phyloP scores from a whole-genome alignment of 768 basidiomycete species.

The Agrocybe praecox region DNA sequence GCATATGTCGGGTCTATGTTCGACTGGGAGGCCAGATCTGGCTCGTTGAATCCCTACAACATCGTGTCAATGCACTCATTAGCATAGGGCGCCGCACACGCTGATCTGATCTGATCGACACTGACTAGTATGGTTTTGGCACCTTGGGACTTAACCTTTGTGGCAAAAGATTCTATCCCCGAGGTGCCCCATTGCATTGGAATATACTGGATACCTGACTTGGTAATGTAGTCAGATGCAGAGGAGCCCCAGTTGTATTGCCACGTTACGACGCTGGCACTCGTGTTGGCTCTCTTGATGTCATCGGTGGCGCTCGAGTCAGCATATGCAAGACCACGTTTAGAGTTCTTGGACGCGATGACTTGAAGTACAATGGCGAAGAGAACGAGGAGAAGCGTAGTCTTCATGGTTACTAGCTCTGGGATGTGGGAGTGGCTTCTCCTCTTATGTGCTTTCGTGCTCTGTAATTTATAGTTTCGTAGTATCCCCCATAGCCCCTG shows the following conservation, averaged over 20 bases:
- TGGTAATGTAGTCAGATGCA: constrained; percentile 29
- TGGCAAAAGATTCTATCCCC: constrained; percentile 29
- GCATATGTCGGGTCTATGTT: constrained; percentile 31
- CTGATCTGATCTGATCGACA: not conserved
- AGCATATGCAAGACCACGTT: constrained; percentile 38
- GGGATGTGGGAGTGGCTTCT: not conserved
- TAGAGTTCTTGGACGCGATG: constrained; percentile 31
- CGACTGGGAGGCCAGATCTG: constrained; percentile 33
- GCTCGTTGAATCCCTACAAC: constrained; percentile 37
- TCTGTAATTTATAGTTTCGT: not conserved
- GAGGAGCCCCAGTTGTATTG: constrained; percentile 45
- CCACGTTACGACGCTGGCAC: constrained; percentile 33
- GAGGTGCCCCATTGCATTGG: constrained; percentile 41
- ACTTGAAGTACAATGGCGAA: not conserved
- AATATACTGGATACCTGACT: constrained; percentile 33
- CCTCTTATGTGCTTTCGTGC: not conserved
- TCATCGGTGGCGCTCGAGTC: constrained; percentile 26
- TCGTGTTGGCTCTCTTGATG: constrained; percentile 27
- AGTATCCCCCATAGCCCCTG: not conserved
- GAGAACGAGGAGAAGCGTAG: not conserved
- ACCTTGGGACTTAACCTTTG: constrained; percentile 31
- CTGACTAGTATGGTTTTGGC: constrained; percentile 40
- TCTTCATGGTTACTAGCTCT: not conserved
- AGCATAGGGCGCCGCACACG: not conserved
- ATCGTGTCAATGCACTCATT: not conserved